Base-by-base conservation (phyloP, 2,329 filamentous ascomycete genomes). In the Xenosphaeropsis pyriputrescens region DNA sequence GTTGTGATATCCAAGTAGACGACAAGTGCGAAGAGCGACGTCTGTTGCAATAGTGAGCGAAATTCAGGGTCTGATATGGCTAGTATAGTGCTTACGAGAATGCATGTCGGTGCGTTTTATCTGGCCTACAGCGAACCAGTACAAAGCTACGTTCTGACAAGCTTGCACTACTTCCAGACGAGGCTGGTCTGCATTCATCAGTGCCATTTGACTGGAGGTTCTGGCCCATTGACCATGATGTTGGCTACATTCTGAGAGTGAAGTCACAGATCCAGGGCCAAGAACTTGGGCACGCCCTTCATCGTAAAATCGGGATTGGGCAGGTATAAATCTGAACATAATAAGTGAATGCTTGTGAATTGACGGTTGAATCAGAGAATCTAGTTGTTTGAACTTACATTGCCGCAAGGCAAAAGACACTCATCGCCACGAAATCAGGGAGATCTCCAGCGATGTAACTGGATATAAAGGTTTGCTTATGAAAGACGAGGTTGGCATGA, bases 161-260 rank as follows among this genome's bases (percentile, higher is more conserved):
- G 45, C 41, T 33, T 43, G 43, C 8, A 47, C 36, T 6, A 36
- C 42, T 18, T 47, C 41, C 11, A 45, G 26, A 11, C 39, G 34
- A 17, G 41, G 41, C 19, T 42, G 14, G 26, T 47, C 45, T n/a
- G 39, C 40, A 29, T 45, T 41, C 26, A 40, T 38, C 26, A 47
- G 29, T 11, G 35, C 34, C 17, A 37, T 36, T 22, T 42, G 38
- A 18, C 38, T 44, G 9, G 35, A 34, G 14, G 38, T 35, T 18
- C 30, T 40, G 37, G 45, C 45, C 45, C 45, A 47, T 30, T 42
- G 35, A n/a, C 34, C 32, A 9, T 43, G 43, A 32, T 45, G 39
- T 13, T 15, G 14, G 31, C 9, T 8, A 13, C 31, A 32, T 7
- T 32, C 31, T 18, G 31, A 32, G 6, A 32, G 22, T 9, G 22